These are phyloP conservation scores for Fusarium solani-melongenae DNA, from an alignment of 2,329 filamentous ascomycete species.

Conservation along the genomic window DNA sequence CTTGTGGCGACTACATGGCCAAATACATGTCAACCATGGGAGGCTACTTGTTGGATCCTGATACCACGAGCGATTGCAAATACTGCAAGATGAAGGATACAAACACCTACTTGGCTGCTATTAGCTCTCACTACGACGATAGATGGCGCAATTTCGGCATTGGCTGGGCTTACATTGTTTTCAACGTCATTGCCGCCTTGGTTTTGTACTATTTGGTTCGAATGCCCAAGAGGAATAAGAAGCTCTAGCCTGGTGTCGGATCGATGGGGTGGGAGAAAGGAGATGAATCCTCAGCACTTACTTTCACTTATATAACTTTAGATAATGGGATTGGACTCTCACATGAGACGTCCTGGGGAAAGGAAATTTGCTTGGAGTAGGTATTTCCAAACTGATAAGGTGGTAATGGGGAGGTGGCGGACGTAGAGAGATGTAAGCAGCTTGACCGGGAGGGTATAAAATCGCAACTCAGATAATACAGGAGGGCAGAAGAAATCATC, in stretches of 20 bases:
- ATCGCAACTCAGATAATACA: not conserved
- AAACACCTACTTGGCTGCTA: slow-evolving; percentile 60
- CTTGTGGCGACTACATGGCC: slow-evolving; percentile 69
- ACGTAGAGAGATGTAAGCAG: not conserved
- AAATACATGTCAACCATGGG: slow-evolving; percentile 59
- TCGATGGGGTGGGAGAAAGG: not conserved
- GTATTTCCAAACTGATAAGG: not conserved
- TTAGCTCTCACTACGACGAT: slow-evolving; percentile 64
- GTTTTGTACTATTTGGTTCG: slow-evolving; percentile 64
- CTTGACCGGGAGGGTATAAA: not conserved
- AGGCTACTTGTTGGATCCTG: slow-evolving; percentile 64
- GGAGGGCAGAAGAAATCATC: too few species aligned
- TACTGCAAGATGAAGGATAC: slow-evolving; percentile 65
- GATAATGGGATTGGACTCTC: not conserved
- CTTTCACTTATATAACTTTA: not conserved
- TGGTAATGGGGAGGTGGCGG: not conserved
- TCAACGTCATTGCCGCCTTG: slow-evolving; percentile 66
- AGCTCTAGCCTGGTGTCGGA: not conserved
- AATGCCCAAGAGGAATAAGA: slow-evolving; percentile 51
- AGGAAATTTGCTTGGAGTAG: not conserved
- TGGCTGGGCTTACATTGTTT: slow-evolving; percentile 66
- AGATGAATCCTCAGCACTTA: not conserved
- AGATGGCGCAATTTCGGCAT: slow-evolving; percentile 77
- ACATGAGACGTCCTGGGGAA: too few species aligned
- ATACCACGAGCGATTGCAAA: slow-evolving; percentile 61